phyloP scores from a whole-genome alignment of 2,329 filamentous ascomycete genomes.

The Curvularia eragrostidis region DNA sequence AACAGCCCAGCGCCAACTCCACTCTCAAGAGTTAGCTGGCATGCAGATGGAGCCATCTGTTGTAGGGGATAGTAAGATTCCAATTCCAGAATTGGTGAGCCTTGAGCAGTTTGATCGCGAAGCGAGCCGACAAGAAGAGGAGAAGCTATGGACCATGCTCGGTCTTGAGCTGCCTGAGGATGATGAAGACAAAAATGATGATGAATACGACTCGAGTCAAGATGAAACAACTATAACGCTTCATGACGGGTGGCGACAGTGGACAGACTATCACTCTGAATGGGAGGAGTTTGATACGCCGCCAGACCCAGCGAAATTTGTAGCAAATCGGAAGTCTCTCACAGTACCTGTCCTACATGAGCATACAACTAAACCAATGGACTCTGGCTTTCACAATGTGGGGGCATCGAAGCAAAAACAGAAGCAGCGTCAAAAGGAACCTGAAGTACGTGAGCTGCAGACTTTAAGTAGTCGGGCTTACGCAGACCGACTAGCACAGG shows the following conservation, averaged over 20 bases:
- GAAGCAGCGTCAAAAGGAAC: background rate
- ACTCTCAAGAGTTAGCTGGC: conserved; percentile 8
- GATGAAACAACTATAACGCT: conserved; percentile 44
- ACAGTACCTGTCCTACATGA: background rate
- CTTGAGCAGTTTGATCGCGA: conserved; percentile 57
- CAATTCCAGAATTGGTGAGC: conserved; percentile 2
- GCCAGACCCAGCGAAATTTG: conserved; percentile 26
- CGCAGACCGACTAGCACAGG: conserved; percentile 29
- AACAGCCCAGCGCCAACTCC: background rate
- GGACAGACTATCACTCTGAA: conserved; percentile 54
- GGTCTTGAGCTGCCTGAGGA: conserved; percentile 31
- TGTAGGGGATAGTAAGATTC: background rate
- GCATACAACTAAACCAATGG: background rate
- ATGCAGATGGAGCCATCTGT: conserved; percentile 11
- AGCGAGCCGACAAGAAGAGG: conserved; percentile 55
- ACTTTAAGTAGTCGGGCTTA: conserved; percentile 31
- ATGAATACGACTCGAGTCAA: conserved; percentile 1
- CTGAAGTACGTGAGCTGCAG: conserved; percentile 25
- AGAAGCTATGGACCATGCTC: conserved; percentile 54
- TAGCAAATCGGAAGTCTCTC: conserved; percentile 26
- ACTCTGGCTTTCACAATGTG: conserved; percentile 7
- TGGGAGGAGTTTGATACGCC: conserved; percentile 55
- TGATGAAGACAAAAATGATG: conserved; percentile 34
- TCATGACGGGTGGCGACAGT: conserved; percentile 57
- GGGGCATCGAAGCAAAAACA: background rate